These are phyloP conservation scores for Corymbia maculata DNA, from an alignment of 345 rosid genomes.

Conservation along the genomic window DNA sequence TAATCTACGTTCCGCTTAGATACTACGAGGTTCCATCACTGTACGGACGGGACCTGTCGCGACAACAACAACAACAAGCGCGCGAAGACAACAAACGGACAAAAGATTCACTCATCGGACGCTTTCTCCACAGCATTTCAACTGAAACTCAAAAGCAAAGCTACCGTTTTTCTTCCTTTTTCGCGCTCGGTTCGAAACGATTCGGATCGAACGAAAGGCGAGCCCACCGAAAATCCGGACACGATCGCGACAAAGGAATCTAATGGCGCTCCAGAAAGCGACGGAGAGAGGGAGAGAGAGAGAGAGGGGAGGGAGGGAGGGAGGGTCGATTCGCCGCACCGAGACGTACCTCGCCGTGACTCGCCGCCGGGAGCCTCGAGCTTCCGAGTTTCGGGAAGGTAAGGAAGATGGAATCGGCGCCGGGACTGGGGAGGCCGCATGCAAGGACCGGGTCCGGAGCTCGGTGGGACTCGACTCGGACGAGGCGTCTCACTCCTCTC, in stretches of 20 bases:
- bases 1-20: background rate
- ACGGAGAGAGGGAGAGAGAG: background rate
- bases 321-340: background rate
- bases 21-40: background rate
- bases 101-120: background rate
- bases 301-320: background rate
- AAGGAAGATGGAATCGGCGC: background rate
- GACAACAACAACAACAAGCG: background rate
- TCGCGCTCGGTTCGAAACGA: background rate
- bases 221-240: background rate
- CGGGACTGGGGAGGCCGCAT: background rate
- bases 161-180: background rate
- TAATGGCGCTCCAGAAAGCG: background rate
- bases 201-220: background rate
- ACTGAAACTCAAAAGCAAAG: background rate
- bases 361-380: background rate
- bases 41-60: background rate
- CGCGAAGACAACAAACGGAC: background rate
- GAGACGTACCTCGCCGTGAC: background rate
- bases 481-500: background rate
- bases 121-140: background rate
- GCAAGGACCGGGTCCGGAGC: background rate
- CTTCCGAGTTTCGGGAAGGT: background rate
- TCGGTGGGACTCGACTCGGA: background rate
- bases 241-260: background rate